phyloP scores from a whole-genome alignment of 768 basidiomycete genomes.

The Tricholoma sp. region DNA sequence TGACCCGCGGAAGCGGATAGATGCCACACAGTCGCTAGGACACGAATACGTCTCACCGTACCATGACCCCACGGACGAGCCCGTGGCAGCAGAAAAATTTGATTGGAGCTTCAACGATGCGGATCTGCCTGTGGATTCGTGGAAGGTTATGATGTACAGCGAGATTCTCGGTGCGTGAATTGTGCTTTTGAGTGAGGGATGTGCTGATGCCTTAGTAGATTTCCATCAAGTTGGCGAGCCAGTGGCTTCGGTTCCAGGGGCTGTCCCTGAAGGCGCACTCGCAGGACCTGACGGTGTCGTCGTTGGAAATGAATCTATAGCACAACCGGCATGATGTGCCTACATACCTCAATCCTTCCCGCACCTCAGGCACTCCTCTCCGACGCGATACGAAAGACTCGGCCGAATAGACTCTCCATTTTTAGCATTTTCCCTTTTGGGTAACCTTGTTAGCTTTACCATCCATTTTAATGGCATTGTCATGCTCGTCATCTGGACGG shows the following conservation, averaged over 20 bases:
- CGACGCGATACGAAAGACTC: background rate
- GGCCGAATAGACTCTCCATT: background rate
- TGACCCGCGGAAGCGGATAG: conserved; percentile 96
- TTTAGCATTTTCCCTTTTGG: background rate
- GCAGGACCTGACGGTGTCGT: conserved; percentile 49
- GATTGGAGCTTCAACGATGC: conserved; percentile 99
- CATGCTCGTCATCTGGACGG: background rate
- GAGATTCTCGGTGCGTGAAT: conserved; percentile 81
- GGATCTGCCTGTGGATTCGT: conserved; percentile 95
- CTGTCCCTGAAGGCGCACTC: conserved; percentile 66
- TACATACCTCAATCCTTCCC: background rate
- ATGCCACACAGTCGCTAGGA: conserved; percentile 80
- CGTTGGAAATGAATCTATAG: background rate
- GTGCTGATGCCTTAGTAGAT: conserved; percentile 35
- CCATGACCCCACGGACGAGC: conserved; percentile 98
- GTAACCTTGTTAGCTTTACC: background rate
- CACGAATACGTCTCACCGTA: conserved; percentile 97
- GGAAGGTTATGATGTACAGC: conserved; percentile 99
- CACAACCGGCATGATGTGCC: background rate
- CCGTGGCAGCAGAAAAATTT: conserved; percentile 87
- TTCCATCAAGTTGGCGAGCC: conserved; percentile 76
- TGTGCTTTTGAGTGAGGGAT: background rate
- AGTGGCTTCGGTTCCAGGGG: conserved; percentile 37
- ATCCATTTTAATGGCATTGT: background rate
- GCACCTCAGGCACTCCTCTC: background rate